Evolutionary conservation across 495 filamentous ascomycete genomes (phyloP), one percentile per base, ranked within the genome.

Genomic region (Chaetomium tenue): DNA sequence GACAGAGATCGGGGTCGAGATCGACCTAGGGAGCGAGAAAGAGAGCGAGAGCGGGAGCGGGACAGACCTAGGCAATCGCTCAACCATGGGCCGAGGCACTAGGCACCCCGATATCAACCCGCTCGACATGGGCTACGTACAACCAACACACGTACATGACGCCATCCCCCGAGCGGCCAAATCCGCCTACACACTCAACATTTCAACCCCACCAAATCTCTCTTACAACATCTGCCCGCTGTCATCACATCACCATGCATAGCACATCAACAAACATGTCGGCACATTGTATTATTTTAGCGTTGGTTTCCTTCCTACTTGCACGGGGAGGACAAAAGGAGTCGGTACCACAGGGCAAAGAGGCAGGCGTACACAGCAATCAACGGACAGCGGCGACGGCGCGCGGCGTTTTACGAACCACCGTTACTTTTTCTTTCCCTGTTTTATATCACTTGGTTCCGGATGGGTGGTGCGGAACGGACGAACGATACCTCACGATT

Each of bases 1-100:
- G 65, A 63, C 1, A 59, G 60, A 39, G 68, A 66, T 23, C 53
- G 64, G 39, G 64, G 66, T 3, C 8, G 67, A n/a, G 58, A 71
- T 25, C 53, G 67, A 42, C 63, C 66, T 5, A 56, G 59, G 12
- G 52, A 58, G 6, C 30, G 64, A 28, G 58, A 61, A 4, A 37
- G 40, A 15, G 40, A 44, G 40, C 30, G 40, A 15, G 40, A 44
- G 40, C 30, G 58, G 44, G 61, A 64, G 28, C 44, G 54, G 30
- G 60, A 63, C 0, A 23, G 58, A n/a, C 58, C 40, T 12, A 39
- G 60, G 25, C 61, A 23, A 0, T 25, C 61, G 18, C 52, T 39
- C 26, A 63, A 63, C 33, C 33, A 37, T 25, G 61, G 61, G 28
- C 15, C 42, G 12, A 16, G 61, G 28, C 25, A 47, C n/a, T 48